phyloP scores from a whole-genome alignment of 2,329 filamentous ascomycete species.

The Trichothecium sympodiale region DNA sequence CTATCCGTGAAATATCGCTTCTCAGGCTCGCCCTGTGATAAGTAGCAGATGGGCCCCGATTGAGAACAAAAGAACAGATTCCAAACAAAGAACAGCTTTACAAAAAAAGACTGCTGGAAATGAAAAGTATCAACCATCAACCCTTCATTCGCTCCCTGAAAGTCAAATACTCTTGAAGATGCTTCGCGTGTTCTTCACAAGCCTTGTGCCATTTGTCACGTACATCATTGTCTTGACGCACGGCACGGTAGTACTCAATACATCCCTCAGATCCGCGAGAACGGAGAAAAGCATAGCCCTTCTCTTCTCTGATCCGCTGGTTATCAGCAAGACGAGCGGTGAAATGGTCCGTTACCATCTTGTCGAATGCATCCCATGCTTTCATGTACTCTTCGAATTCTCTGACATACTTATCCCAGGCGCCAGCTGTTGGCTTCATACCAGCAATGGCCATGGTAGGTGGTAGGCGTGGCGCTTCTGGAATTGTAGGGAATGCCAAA shows the following conservation, averaged over 20 bases:
- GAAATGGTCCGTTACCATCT: conserved; percentile 45
- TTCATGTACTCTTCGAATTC: conserved; percentile 44
- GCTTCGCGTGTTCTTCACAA: conserved; percentile 47
- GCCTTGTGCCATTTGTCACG: conserved; percentile 49
- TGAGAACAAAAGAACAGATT: too few species aligned
- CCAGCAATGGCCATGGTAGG: conserved; percentile 28
- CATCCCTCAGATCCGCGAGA: conserved; percentile 33
- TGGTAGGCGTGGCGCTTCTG: conserved; percentile 37
- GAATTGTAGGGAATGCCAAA: conserved; percentile 36
- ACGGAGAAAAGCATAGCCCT: conserved; percentile 34
- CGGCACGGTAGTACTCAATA: conserved; percentile 45
- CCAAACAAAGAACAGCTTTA: too few species aligned
- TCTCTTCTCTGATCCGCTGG: conserved; percentile 23
- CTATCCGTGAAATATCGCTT: too few species aligned
- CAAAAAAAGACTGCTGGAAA: too few species aligned
- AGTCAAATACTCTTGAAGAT: conserved; percentile 46
- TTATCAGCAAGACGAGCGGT: conserved; percentile 35
- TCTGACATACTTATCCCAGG: conserved; percentile 40
- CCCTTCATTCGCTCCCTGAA: conserved; percentile 31
- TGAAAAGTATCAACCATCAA: too few species aligned
- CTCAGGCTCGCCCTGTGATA: too few species aligned
- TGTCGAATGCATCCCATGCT: conserved; percentile 38
- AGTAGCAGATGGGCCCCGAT: too few species aligned
- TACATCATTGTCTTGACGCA: conserved; percentile 54
- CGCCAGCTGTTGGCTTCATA: conserved; percentile 27